phyloP scores from a whole-genome alignment of 1,139 yeast genomes.

The Chernovozyma aurita region DNA sequence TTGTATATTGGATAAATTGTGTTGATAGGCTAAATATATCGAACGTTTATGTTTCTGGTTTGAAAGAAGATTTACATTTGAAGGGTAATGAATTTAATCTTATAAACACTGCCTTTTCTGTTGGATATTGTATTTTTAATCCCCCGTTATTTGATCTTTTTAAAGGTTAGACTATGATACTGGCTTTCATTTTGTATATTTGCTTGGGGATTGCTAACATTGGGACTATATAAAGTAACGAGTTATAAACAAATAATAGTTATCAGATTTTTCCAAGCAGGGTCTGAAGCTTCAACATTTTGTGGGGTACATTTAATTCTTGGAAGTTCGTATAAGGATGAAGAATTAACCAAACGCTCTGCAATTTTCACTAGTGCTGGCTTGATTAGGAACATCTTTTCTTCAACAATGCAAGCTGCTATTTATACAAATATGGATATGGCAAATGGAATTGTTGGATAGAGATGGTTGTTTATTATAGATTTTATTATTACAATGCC shows the following conservation, averaged over 20 bases:
- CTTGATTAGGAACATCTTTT: slow-evolving; percentile 46
- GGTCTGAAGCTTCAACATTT: slow-evolving; percentile 53
- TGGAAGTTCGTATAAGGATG: slow-evolving; percentile 50
- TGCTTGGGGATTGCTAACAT: slow-evolving; percentile 52
- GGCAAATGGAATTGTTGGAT: slow-evolving; percentile 28
- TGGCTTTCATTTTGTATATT: slow-evolving; percentile 53
- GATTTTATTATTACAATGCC: slow-evolving; percentile 39
- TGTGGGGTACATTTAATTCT: slow-evolving; percentile 50
- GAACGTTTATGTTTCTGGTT: slow-evolving; percentile 60
- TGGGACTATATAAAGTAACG: slow-evolving; percentile 44
- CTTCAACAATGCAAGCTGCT: slow-evolving; percentile 33
- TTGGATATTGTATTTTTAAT: slow-evolving; percentile 57
- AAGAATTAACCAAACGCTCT: slow-evolving; percentile 40
- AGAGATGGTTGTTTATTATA: slow-evolving; percentile 39
- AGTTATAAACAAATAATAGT: slow-evolving; percentile 43
- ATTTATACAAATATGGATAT: slow-evolving; percentile 29
- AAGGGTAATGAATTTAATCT: slow-evolving; percentile 45
- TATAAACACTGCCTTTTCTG: slow-evolving; percentile 52
- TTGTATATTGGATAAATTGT: slow-evolving; percentile 50
- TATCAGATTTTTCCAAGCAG: slow-evolving; percentile 51
- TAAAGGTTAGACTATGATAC: slow-evolving; percentile 48
- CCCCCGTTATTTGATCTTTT: slow-evolving; percentile 49
- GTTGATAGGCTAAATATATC: slow-evolving; percentile 45
- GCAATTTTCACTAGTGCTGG: slow-evolving; percentile 32
- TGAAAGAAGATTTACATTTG: slow-evolving; percentile 50